These are phyloP conservation scores for Aspergillus funiculosus DNA, from an alignment of 495 filamentous ascomycete genomes.

Conservation along the genomic window DNA sequence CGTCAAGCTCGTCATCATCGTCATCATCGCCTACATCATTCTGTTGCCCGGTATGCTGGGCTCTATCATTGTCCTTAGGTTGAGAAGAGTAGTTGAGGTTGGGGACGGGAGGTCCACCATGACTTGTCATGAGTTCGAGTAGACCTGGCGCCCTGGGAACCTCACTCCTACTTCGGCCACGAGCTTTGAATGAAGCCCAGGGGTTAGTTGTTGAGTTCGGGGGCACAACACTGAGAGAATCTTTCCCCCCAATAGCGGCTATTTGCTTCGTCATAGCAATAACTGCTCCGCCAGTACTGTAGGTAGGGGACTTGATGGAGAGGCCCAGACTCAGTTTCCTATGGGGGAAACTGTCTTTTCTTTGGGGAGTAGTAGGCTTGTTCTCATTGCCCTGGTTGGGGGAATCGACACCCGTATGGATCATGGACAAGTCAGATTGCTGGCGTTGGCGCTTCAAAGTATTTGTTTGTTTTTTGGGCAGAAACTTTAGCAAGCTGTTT, in stretches of 20 bases:
- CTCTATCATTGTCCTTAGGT: constrained; percentile 9
- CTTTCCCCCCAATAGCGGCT: constrained; percentile 57
- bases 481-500: constrained; percentile 46
- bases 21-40: constrained; percentile 31
- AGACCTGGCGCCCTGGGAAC: constrained; percentile 46
- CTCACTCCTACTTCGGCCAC: constrained; percentile 73
- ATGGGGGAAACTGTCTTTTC: constrained; percentile 49
- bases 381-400: constrained; percentile 30
- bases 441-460: constrained; percentile 34
- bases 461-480: constrained; percentile 41
- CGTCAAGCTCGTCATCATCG: constrained; percentile 37
- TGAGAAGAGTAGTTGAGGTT: constrained; percentile 36
- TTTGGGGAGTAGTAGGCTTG: constrained; percentile 21
- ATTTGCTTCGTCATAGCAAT: constrained; percentile 57
- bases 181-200: constrained; percentile 47
- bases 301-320: constrained; percentile 52
- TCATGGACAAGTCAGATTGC: constrained; percentile 30
- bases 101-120: constrained; percentile 45
- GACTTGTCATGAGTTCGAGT: constrained; percentile 42
- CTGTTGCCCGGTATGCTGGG: background rate
- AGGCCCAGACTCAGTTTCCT: constrained; percentile 52
- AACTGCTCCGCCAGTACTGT: constrained; percentile 55
- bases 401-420: constrained; percentile 25
- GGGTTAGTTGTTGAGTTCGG: constrained; percentile 51
- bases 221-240: constrained; percentile 44